A percentile compares a stretch with the other conserved stretches of the same genome.
Conservation (phyloP, 164 flowering plant species). For the Chimonanthus salicifolius region DNA sequence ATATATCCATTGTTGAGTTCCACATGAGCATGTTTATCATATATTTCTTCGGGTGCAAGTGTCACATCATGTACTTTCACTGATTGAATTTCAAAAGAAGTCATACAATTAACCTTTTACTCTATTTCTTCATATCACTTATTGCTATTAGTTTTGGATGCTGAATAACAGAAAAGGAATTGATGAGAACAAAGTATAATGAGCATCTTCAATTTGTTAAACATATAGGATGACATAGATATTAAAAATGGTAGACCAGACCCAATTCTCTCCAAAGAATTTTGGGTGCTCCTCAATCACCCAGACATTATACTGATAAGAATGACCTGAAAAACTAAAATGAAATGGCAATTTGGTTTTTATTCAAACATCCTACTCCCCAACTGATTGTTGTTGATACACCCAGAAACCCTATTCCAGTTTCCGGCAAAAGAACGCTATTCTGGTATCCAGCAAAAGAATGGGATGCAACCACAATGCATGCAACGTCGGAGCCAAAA, state of each 20-base stretch:
- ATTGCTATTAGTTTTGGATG: neutral
- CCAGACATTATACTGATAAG: neutral
- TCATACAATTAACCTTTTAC: neutral
- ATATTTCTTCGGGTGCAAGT: too few species aligned
- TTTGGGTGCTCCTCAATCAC: slow-evolving; percentile 14
- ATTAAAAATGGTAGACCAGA: slow-evolving; percentile 24
- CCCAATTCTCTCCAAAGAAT: slow-evolving; percentile 25
- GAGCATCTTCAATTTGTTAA: slow-evolving; percentile 31
- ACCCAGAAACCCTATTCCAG: slow-evolving; percentile 30
- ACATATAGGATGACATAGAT: slow-evolving; percentile 26
- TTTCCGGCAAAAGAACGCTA: slow-evolving; percentile 31
- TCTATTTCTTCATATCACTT: neutral
- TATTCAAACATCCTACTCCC: slow-evolving; percentile 31
- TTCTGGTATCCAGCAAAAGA: slow-evolving; percentile 34
- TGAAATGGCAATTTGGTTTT: slow-evolving; percentile 26
- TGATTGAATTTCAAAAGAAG: too few species aligned
- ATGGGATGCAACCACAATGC: slow-evolving; percentile 22
- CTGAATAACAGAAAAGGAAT: neutral
- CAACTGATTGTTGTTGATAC: slow-evolving; percentile 42
- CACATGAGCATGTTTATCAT: too few species aligned
- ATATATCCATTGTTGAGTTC: too few species aligned
- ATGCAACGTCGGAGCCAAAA: slow-evolving; percentile 14
- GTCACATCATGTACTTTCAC: too few species aligned
- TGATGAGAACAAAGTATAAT: slow-evolving; percentile 7
- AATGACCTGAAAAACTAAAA: slow-evolving; percentile 11